These are phyloP conservation scores for Cordyceps tenuipes DNA, from an alignment of 2,329 filamentous ascomycete genomes.

Conservation along the genomic window DNA sequence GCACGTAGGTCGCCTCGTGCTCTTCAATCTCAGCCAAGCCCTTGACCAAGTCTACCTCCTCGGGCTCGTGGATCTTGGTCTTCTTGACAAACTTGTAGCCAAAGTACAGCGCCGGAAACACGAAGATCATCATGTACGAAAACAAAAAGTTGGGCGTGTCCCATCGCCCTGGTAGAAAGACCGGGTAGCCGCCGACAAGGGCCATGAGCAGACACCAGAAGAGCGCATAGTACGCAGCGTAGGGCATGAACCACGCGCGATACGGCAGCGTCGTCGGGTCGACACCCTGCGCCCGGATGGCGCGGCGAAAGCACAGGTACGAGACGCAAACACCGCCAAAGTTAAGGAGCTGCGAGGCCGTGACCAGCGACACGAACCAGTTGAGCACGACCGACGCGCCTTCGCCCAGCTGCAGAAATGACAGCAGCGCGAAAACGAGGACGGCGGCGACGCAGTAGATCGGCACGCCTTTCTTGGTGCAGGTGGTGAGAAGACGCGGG, in stretches of 20 bases:
- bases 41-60: slow-evolving; percentile 54
- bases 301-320: slow-evolving; percentile 64
- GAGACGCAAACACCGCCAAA: slow-evolving; percentile 62
- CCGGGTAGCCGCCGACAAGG: slow-evolving; percentile 66
- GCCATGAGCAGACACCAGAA: slow-evolving; percentile 60
- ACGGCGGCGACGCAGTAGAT: slow-evolving; percentile 63
- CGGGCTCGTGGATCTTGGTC: slow-evolving; percentile 47
- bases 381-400: slow-evolving; percentile 57
- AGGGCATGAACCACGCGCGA: slow-evolving; percentile 61
- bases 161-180: slow-evolving; percentile 66
- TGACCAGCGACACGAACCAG: slow-evolving; percentile 64
- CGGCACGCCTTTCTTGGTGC: slow-evolving; percentile 59
- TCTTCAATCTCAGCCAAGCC: slow-evolving; percentile 60
- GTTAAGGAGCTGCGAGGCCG: slow-evolving; percentile 67
- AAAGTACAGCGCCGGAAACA: slow-evolving; percentile 61
- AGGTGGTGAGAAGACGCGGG: slow-evolving; percentile 49
- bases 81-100: slow-evolving; percentile 64
- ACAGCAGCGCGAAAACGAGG: slow-evolving; percentile 58
- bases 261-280: slow-evolving; percentile 62
- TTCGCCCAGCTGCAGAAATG: slow-evolving; percentile 64
- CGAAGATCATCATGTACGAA: slow-evolving; percentile 65
- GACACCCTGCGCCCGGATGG: slow-evolving; percentile 60
- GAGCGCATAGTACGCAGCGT: slow-evolving; percentile 59
- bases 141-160: slow-evolving; percentile 63
- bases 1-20: slow-evolving; percentile 54